Conservation (phyloP, 495 filamentous ascomycete species). For the Xylaria cubensis region DNA sequence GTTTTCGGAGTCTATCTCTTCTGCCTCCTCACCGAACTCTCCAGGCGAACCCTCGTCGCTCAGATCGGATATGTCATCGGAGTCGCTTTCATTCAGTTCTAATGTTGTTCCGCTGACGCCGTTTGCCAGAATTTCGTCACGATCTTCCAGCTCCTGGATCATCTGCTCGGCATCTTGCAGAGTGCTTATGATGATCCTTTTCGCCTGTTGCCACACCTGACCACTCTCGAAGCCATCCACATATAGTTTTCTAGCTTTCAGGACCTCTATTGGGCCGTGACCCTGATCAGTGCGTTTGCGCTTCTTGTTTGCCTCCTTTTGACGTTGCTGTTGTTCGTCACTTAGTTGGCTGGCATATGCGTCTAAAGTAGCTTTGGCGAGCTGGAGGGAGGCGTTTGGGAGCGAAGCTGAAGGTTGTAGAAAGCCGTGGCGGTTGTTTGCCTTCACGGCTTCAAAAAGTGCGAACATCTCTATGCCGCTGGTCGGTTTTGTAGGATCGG, state of each 20-base stretch:
- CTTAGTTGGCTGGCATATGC: constrained; percentile 73
- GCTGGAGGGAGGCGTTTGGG: constrained; percentile 67
- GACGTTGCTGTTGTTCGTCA: constrained; percentile 65
- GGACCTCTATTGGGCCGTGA: constrained; percentile 46
- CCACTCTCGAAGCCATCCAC: constrained; percentile 84
- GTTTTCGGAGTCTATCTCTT: constrained; percentile 46
- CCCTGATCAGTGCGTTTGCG: constrained; percentile 62
- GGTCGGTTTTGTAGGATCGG: constrained; percentile 40
- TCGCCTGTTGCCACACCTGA: constrained; percentile 95
- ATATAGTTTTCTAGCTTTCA: constrained; percentile 80
- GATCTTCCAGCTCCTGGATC: constrained; percentile 55
- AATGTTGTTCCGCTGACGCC: constrained; percentile 31
- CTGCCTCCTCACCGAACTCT: constrained; percentile 37
- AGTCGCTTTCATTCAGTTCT: constrained; percentile 55
- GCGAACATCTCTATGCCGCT: constrained; percentile 47
- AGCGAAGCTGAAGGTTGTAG: constrained; percentile 70
- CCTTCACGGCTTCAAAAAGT: constrained; percentile 55
- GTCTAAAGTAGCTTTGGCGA: constrained; percentile 80
- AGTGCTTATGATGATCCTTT: constrained; percentile 69
- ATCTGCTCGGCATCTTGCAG: constrained; percentile 53
- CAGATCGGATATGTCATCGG: constrained; percentile 49
- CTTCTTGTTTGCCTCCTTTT: constrained; percentile 66
- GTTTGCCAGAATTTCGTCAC: constrained; percentile 39
- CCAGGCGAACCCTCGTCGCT: constrained; percentile 24
- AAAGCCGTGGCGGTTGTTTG: constrained; percentile 65